phyloP scores from a whole-genome alignment of 2,329 filamentous ascomycete species.

The Ploettnerulaceae sp. region DNA sequence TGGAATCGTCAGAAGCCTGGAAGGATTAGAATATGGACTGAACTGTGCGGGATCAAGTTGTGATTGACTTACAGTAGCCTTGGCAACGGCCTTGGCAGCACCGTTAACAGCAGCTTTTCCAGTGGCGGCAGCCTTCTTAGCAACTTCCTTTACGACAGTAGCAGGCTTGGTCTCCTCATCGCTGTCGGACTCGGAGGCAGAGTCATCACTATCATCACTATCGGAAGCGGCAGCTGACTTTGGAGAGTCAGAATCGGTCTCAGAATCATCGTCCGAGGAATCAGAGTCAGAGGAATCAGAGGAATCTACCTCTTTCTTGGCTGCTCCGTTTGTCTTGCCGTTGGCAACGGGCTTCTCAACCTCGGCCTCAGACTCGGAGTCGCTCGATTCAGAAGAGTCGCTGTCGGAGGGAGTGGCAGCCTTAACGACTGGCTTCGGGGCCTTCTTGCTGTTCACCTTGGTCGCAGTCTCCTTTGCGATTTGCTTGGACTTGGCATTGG shows the following conservation, averaged over 20 bases:
- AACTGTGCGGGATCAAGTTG: background rate
- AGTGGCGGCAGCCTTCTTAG: slow-evolving; percentile 26
- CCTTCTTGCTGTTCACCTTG: slow-evolving; percentile 37
- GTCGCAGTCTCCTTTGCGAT: slow-evolving; percentile 51
- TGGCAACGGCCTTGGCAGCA: slow-evolving; percentile 26
- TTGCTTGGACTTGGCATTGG: slow-evolving; percentile 64
- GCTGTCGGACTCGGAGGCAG: slow-evolving; percentile 26
- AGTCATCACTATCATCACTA: slow-evolving; percentile 30
- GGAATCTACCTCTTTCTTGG: slow-evolving; percentile 36
- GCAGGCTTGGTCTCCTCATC: slow-evolving; percentile 27
- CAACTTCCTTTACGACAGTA: slow-evolving; percentile 22
- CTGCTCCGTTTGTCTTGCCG: slow-evolving; percentile 36
- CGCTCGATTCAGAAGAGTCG: slow-evolving; percentile 30
- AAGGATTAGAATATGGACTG: slow-evolving; percentile 14
- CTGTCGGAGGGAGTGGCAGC: slow-evolving; percentile 38
- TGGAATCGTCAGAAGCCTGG: slow-evolving; percentile 21
- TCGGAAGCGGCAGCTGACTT: slow-evolving; percentile 30
- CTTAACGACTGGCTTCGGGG: slow-evolving; percentile 41
- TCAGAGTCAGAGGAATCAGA: slow-evolving; percentile 34
- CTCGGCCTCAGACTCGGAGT: slow-evolving; percentile 33
- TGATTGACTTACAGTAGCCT: slow-evolving; percentile 30
- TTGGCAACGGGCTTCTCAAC: slow-evolving; percentile 31
- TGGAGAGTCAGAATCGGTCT: slow-evolving; percentile 24
- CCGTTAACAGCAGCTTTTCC: slow-evolving; percentile 28
- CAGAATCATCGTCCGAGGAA: slow-evolving; percentile 30